Evolutionary conservation across 441 rosid genomes (phyloP), one percentile per base, ranked within the genome.

Genomic region (Pelargonium myrrhifolium): DNA sequence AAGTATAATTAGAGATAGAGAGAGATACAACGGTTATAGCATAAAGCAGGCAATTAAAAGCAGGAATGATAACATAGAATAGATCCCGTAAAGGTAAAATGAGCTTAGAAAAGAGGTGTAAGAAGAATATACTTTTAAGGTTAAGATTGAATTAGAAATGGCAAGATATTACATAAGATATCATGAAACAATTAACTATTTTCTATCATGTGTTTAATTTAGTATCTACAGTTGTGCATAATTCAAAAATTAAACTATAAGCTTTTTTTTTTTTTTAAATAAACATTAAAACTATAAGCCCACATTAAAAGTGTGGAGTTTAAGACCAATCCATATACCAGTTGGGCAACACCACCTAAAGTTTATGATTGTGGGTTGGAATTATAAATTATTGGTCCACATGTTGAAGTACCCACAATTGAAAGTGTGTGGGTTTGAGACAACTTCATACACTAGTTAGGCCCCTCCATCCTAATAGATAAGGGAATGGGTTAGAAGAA

Each of bases 241-340:
- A 20, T 20, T n/a, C n/a, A 18, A 49, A 49, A 58, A 35, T 24
- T 5, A 22, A 58, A 58, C 1, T 58, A 10, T 58, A 9, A 3
- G n/a, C n/a, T n/a, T n/a, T n/a, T n/a, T n/a, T n/a, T n/a, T n/a
- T n/a, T n/a, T n/a, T n/a, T n/a, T n/a, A 53, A 17, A 22, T 5
- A 53, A 53, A 17, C 17, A n/a, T 8, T 49, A 49, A 7, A 15
- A 15, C 26, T 24, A 24, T 24, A 1, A 24, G 26, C 56, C 56
- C 56, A n/a, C n/a, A 49, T 15, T 49, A 18, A 49, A 49, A 49
- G 56, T 45, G 53, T 49, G 56, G 18, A 49, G 56, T 49, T n/a
- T 49, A 6, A 49, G 56, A 49, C n/a, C n/a, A 45, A 14, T 45
- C 3, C 56, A 49, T 49, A 49, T n/a, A 49, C 18, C n/a, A 49